These are phyloP conservation scores for Durusdinium trenchii DNA, from an alignment of 73 alveolate genomes.

Conservation along the genomic window DNA sequence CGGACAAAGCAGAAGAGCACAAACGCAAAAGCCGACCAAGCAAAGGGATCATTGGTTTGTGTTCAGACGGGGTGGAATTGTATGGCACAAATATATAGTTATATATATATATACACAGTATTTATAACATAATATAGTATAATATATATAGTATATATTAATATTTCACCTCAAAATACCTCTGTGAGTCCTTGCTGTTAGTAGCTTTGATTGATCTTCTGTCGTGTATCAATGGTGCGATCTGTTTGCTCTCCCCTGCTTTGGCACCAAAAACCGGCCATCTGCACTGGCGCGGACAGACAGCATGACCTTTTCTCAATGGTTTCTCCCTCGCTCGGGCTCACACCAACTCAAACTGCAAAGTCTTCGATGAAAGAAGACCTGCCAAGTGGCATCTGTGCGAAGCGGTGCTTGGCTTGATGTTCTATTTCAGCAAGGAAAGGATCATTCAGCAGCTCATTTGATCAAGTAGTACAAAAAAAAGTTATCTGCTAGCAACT, in stretches of 20 bases:
- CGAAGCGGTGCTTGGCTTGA: not conserved
- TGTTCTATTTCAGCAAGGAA: not conserved
- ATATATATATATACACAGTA: too few species aligned
- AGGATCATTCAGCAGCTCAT: not conserved
- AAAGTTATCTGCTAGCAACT: not conserved
- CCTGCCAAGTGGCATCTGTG: not conserved
- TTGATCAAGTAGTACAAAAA: too few species aligned
- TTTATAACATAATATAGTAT: too few species aligned
- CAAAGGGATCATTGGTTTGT: not conserved
- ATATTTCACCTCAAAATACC: not conserved
- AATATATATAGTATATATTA: too few species aligned
- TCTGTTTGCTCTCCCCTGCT: not conserved
- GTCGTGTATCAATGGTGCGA: not conserved
- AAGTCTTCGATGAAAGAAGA: conserved; percentile 33
- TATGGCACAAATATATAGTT: not conserved
- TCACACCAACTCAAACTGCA: conserved; percentile 6
- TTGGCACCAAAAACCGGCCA: not conserved
- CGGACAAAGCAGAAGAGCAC: not conserved
- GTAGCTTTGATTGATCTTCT: not conserved
- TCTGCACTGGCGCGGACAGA: not conserved
- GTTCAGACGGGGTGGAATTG: not conserved
- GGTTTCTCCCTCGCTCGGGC: too few species aligned
- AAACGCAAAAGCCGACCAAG: not conserved
- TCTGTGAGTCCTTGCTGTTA: not conserved
- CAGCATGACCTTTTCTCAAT: not conserved